These are phyloP conservation scores for Xylogone sp. DNA, from an alignment of 2,329 filamentous ascomycete genomes.

Conservation along the genomic window DNA sequence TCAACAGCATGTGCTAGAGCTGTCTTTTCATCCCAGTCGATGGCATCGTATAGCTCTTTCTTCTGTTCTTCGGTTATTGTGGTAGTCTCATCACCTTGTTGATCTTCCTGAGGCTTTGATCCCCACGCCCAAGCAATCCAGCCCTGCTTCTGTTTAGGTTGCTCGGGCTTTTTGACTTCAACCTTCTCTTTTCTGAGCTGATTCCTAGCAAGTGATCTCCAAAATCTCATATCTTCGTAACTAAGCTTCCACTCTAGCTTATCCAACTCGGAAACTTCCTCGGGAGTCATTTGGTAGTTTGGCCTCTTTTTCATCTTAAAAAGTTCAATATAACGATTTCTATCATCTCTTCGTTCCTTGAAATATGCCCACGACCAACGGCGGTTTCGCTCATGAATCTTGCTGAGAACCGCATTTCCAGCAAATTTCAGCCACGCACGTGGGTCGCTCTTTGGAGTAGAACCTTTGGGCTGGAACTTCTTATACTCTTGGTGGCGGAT, in stretches of 20 bases:
- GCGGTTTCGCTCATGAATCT: conserved; percentile 91
- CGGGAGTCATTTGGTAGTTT: conserved; percentile 60
- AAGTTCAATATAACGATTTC: conserved; percentile 81
- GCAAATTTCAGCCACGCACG: conserved; percentile 91
- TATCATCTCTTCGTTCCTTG: conserved; percentile 85
- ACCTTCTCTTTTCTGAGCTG: conserved; percentile 94
- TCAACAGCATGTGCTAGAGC: conserved; percentile 85
- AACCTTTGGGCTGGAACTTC: conserved; percentile 78
- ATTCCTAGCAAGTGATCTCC: conserved; percentile 89
- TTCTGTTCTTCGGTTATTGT: conserved; percentile 94
- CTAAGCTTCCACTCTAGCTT: conserved; percentile 80
- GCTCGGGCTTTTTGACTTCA: conserved; percentile 69
- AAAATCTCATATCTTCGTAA: conserved; percentile 96
- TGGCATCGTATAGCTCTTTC: conserved; percentile 93
- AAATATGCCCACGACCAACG: conserved; percentile 97
- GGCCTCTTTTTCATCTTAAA: conserved; percentile 89
- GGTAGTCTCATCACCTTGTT: conserved; percentile 69
- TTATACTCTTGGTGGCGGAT: conserved; percentile 97
- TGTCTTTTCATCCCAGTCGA: conserved; percentile 97
- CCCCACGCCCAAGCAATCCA: conserved; percentile 96
- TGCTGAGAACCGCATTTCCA: conserved; percentile 80
- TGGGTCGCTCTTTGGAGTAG: conserved; percentile 82
- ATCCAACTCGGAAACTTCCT: conserved; percentile 70
- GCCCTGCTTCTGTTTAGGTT: conserved; percentile 63
- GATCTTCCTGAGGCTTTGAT: conserved; percentile 55